These are phyloP conservation scores for Ascochyta viciae-villosae DNA, from an alignment of 2,329 filamentous ascomycete species.

Conservation along the genomic window DNA sequence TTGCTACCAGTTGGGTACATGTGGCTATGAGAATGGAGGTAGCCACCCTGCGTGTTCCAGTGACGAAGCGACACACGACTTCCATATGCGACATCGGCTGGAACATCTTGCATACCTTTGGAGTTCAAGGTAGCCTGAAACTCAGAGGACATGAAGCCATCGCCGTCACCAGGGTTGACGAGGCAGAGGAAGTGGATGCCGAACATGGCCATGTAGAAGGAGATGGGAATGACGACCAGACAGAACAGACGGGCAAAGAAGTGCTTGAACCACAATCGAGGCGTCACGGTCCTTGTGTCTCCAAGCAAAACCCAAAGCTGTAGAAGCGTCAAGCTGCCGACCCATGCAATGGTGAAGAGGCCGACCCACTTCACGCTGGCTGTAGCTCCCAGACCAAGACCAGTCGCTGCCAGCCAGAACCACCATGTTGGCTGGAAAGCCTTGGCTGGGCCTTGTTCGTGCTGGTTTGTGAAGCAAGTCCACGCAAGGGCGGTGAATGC, in stretches of 20 bases:
- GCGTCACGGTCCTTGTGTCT: conserved; percentile 83
- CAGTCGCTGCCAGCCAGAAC: conserved; percentile 93
- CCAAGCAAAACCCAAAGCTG: conserved; percentile 96
- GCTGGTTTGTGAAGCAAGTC: conserved; percentile 93
- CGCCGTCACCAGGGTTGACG: conserved; percentile 92
- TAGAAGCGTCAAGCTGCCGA: conserved; percentile 85
- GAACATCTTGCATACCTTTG: conserved; percentile 94
- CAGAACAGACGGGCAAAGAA: conserved; percentile 90
- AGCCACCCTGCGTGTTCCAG: conserved; percentile 96
- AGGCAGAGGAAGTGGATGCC: conserved; percentile 94
- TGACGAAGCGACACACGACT: conserved; percentile 87
- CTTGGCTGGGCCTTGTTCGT: conserved; percentile 87
- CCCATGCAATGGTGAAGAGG: conserved; percentile 98
- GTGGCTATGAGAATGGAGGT: conserved; percentile 93
- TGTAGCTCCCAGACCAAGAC: conserved; percentile 86
- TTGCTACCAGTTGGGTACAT: conserved; percentile 99
- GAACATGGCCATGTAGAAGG: conserved; percentile 97
- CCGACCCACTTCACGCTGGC: conserved; percentile 99
- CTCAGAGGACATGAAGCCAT: conserved; percentile 99
- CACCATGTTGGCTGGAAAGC: conserved; percentile 93
- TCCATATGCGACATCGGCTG: conserved; percentile 88
- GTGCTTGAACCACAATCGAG: conserved; percentile 90
- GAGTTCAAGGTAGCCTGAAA: conserved; percentile 97
- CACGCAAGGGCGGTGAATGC: conserved; percentile 90
- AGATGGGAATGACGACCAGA: conserved; percentile 84